Base-by-base conservation (phyloP, 2,329 filamentous ascomycete genomes). In the Fusarium sulawesiense region DNA sequence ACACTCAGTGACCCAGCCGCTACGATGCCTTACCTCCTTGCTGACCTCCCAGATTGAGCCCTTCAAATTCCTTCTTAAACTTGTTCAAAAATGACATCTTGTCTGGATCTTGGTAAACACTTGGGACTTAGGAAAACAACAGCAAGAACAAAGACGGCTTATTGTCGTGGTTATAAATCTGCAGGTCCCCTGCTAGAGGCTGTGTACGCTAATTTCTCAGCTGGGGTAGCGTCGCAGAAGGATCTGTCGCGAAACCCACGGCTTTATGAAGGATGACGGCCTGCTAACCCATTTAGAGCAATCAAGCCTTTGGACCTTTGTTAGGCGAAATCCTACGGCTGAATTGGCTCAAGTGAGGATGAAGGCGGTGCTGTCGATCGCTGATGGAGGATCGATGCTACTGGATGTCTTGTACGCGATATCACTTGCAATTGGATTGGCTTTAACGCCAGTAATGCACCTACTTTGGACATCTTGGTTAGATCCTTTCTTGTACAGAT, bases 51-150 rank as follows among this genome's bases (percentile, higher is more conserved):
- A 70, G 14, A 16, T 54, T 70, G n/a, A 70, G 59, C 0, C 58
- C 66, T 23, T 71, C 66, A 16, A 71, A 64, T n/a, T 71, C 63
- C 4, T 68, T 67, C 20, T 59, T 71, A 9, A 70, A 70, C 14
- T 71, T 70, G 1, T 68, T 70, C 1, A 70, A 18, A 12, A 68
- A 64, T 2, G 66, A 70, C 68, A 71, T 70, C 3, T 2, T 62
- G 1, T 20, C 3, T 7, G 9, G 4, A 0, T 4, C 6, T 45
- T 6, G 27, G 27, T 29, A 5, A 29, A 29, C 27, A 29, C 27
- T 12, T 29, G 4, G 27, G 1, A 29, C 27, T 16, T 1, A 0
- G 3, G 7, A 1, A 18, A 27, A 8, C 3, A n/a, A n/a, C 5
- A 37, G 3, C 18, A 6, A 7, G 7, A 10, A 16, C 2, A 3